Conservation (phyloP, 176 grass and related monocot genomes). For the Aegilops bicornis region DNA sequence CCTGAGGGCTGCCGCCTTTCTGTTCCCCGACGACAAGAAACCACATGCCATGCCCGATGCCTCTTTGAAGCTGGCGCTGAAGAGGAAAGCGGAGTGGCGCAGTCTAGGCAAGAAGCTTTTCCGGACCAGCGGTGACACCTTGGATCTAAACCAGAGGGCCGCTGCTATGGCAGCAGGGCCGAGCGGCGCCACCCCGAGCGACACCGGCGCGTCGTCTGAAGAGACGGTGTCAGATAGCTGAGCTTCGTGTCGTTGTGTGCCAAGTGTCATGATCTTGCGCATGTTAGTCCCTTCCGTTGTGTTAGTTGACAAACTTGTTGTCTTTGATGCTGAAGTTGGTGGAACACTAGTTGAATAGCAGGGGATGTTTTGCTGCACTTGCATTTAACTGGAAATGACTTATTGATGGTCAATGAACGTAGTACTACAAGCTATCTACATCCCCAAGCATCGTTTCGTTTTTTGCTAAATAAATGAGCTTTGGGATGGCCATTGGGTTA, state of each 20-base stretch:
- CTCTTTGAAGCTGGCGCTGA: constrained; percentile 28
- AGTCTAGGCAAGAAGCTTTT: constrained; percentile 41
- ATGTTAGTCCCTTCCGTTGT: neutral
- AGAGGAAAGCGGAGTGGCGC: constrained; percentile 37
- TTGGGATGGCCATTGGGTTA: no score
- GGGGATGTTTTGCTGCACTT: neutral
- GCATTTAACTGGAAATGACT: neutral
- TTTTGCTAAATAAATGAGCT: no score
- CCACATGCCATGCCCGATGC: constrained; percentile 32
- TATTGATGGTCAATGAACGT: neutral
- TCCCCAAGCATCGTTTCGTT: no score
- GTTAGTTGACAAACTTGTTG: neutral
- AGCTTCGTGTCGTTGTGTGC: neutral
- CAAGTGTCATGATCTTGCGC: neutral
- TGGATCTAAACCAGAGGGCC: constrained; percentile 45
- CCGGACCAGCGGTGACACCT: neutral
- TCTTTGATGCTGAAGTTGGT: neutral
- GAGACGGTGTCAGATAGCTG: constrained; percentile 68
- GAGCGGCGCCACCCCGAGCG: constrained; percentile 24
- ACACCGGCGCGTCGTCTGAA: constrained; percentile 59
- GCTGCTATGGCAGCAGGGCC: constrained; percentile 22
- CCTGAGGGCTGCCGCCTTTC: neutral
- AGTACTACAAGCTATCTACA: neutral
- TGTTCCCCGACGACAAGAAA: constrained; percentile 29
- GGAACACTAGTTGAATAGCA: neutral